A percentile compares a stretch with the other conserved stretches of the same genome.
Evolutionary conservation across 2,329 filamentous ascomycete species (phyloP).

Genomic region (Colletotrichum gloeosporioides): DNA sequence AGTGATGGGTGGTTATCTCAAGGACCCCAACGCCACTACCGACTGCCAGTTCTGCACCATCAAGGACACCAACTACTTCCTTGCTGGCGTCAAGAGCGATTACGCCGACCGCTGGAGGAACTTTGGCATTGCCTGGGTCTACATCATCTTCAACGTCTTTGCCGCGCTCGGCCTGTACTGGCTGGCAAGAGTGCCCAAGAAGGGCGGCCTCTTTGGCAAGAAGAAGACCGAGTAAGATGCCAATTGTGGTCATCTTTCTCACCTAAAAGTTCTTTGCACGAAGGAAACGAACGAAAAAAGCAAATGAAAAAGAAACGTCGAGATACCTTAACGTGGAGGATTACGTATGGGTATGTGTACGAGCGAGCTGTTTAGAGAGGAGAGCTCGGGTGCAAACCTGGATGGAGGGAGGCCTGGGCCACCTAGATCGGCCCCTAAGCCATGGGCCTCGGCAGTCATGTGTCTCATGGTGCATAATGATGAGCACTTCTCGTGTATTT

Average conservation of each 20-base stretch:
- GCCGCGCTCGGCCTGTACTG: slow-evolving; percentile 63
- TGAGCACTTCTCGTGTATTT: neutral
- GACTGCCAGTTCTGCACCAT: slow-evolving; percentile 63
- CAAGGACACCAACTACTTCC: slow-evolving; percentile 55
- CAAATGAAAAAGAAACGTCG: neutral
- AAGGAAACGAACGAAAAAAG: neutral
- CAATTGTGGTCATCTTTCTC: neutral
- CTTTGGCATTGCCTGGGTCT: slow-evolving; percentile 68
- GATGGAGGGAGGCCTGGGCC: neutral
- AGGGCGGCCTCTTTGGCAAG: slow-evolving; percentile 30
- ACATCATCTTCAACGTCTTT: slow-evolving; percentile 62
- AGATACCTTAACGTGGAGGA: neutral
- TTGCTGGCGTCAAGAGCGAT: slow-evolving; percentile 51
- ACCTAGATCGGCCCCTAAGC: neutral
- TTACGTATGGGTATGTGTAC: neutral
- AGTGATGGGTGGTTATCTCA: slow-evolving; percentile 57
- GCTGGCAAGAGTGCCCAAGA: slow-evolving; percentile 54
- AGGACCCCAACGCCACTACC: slow-evolving; percentile 50
- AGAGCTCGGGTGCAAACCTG: slow-evolving; percentile 7
- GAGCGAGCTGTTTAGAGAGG: slow-evolving; percentile 9
- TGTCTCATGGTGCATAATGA: neutral
- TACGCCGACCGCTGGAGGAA: slow-evolving; percentile 72
- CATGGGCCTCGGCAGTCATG: neutral
- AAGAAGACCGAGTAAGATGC: slow-evolving; percentile 35
- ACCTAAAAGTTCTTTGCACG: neutral